Base-by-base conservation (phyloP, 2,329 filamentous ascomycete genomes). In the Microcera coccophila region DNA sequence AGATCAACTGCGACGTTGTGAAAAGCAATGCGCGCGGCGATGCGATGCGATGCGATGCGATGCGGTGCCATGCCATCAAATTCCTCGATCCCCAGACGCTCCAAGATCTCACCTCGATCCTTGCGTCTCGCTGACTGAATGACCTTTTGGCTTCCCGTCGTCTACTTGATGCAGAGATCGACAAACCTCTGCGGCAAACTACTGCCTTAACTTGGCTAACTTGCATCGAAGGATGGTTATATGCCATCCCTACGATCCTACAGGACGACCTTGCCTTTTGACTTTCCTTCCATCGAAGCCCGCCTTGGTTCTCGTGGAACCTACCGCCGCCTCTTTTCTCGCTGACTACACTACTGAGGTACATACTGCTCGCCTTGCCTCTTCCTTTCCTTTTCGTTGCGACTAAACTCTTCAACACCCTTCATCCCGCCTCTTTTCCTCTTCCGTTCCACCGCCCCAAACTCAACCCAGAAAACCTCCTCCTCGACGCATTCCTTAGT, bases 401-500 rank as follows among this genome's bases (percentile, higher is more conserved):
- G 9, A 9, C 11, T 28, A 28, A 28, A 14, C 24, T 28, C 29
- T 32, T n/a, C 15, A 5, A n/a, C 15, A 8, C 7, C 15, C 29
- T 32, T 32, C 29, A n/a, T 12, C 22, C 22, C 22, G 12, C 12
- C n/a, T 8, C 15, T n/a, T 16, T 32, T 14, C 11, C 29, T 8
- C 29, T 16, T 16, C 11, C 29, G 29, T 16, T n/a, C 9, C 7
- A 16, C 29, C 24, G 14, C 24, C 5, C 29, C 29, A 32, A 16
- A 32, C 29, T n/a, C 11, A 32, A 42, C 28, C 22, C n/a, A 21
- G 34, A 21, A 40, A 29, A 39, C 24, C 18, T 26, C 36, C 24
- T 43, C 38, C 24, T 35, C 37, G 54, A 44, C 54, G 52, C 53
- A 52, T 49, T 53, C 52, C 45, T 58, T 51, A 58, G 47, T 52